Evolutionary conservation across 2,329 filamentous ascomycete species (phyloP).

Genomic region (Colletotrichum eremochloae): DNA sequence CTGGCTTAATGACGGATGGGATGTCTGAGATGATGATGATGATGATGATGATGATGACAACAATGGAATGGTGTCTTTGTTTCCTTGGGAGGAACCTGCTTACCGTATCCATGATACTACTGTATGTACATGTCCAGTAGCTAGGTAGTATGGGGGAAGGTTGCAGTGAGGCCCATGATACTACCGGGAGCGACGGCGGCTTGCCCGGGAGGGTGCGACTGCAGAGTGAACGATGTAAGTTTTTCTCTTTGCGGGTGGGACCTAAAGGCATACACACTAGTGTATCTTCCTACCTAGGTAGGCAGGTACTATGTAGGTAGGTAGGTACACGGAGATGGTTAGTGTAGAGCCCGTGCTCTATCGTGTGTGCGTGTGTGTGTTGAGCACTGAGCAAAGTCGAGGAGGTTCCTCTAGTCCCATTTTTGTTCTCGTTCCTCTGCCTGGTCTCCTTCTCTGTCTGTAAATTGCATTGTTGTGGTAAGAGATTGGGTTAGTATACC

Average conservation of each 20-base stretch:
- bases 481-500: background rate
- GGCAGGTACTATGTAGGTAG: too few relatives aligned
- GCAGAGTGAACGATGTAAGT: too few relatives aligned
- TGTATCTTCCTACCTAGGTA: too few relatives aligned
- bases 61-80: background rate
- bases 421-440: background rate
- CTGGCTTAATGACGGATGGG: background rate
- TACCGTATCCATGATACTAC: too few relatives aligned
- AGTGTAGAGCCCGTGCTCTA: background rate
- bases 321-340: too few relatives aligned
- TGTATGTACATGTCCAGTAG: background rate
- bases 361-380: background rate
- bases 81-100: background rate
- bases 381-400: background rate
- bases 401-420: background rate
- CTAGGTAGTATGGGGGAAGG: background rate
- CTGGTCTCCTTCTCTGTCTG: background rate
- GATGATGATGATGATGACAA: slow-evolving; percentile 7
- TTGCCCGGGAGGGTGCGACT: too few relatives aligned
- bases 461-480: too few relatives aligned
- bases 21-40: slow-evolving; percentile 19
- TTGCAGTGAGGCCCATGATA: background rate
- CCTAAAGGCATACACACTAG: background rate
- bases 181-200: slow-evolving; percentile 17
- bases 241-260: background rate